Evolutionary conservation across 116 monocot species (phyloP), one percentile per base, ranked within the genome.

Genomic region (Iris pallida): DNA sequence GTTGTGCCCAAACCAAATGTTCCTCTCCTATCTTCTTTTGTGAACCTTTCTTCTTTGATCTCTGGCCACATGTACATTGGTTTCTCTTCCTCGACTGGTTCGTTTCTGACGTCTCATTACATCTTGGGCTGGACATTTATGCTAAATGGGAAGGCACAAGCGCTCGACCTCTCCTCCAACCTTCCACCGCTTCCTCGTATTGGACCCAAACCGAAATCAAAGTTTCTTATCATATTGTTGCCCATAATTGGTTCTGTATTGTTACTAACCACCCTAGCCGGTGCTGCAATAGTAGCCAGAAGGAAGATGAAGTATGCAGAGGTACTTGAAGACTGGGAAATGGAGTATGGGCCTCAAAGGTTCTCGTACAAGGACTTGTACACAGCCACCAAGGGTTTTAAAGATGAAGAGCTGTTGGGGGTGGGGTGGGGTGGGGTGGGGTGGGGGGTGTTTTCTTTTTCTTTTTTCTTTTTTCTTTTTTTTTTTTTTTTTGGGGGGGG

Each of bases 91-190:
- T 72, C 92, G 3, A 85, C 85, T 2, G 92, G 81, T 13, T 54
- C 80, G 2, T 75, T 73, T 10, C 41, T 57, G 1, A 64, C 66
- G 8, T 67, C 64, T 4, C 85, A 88, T 59, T 88, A 81, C 60
- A 66, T 92, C 11, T 62, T 81, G 3, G 88, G 85, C 3, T 92
- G 92, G 92, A 92, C 83, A 57, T 92, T 88, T 52, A 65, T 67
- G 12, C n/a, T 81, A 40, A 66, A 67, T 16, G 78, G 78, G 12
- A 51, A 59, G n/a, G 81, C 76, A 53, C 65, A 51, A 42, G 75
- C 68, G 58, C 73, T 85, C 14, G 19, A 74, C 18, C 54, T 76
- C 19, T 78, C 85, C n/a, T n/a, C n/a, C n/a, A n/a, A 0, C 17
- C 82, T 91, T 40, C 87, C 88, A 3, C 44, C 51, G 1, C 70